A percentile compares a stretch with the other conserved stretches of the same genome.
These are phyloP conservation scores for Metschnikowia bowlesiae DNA, from an alignment of 805 yeast genomes.

Conservation along the genomic window DNA sequence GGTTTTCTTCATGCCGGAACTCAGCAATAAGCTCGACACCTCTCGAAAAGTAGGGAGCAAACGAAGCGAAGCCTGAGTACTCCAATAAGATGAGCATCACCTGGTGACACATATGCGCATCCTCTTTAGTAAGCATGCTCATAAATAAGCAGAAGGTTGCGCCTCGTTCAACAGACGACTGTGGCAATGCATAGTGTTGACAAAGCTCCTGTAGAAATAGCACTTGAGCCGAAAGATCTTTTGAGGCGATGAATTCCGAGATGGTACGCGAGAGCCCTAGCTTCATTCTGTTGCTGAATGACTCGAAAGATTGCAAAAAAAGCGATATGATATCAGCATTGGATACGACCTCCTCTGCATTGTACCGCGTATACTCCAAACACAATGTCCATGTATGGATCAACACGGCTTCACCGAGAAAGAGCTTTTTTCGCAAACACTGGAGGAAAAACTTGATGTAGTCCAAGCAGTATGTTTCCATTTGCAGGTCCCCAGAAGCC, in stretches of 20 bases:
- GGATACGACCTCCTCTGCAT: slow-evolving; percentile 24
- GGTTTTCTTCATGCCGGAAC: slow-evolving; percentile 7
- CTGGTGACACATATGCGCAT: slow-evolving; percentile 29
- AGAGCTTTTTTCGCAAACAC: slow-evolving; percentile 36
- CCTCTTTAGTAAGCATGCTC: slow-evolving; percentile 24
- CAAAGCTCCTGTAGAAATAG: slow-evolving; percentile 28
- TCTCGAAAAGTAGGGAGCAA: slow-evolving; percentile 25
- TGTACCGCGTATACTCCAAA: slow-evolving; percentile 20
- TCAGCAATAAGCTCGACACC: slow-evolving; percentile 24
- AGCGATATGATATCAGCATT: slow-evolving; percentile 10
- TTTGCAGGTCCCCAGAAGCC: neutral
- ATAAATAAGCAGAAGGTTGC: slow-evolving; percentile 38
- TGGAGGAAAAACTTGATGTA: slow-evolving; percentile 42
- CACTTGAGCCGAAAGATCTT: slow-evolving; percentile 15
- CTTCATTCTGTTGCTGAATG: slow-evolving; percentile 19
- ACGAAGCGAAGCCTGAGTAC: slow-evolving; percentile 27
- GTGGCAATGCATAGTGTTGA: slow-evolving; percentile 30
- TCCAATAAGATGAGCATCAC: slow-evolving; percentile 42
- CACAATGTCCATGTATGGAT: slow-evolving; percentile 29
- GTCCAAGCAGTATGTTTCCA: slow-evolving; percentile 42
- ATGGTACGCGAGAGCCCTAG: slow-evolving; percentile 17
- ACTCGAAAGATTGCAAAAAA: slow-evolving; percentile 18
- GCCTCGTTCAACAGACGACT: slow-evolving; percentile 33
- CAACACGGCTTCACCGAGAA: slow-evolving; percentile 35
- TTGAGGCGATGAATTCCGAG: slow-evolving; percentile 6